Evolutionary conservation across 2,329 filamentous ascomycete genomes (phyloP).

Genomic region (Apiospora arundinis): DNA sequence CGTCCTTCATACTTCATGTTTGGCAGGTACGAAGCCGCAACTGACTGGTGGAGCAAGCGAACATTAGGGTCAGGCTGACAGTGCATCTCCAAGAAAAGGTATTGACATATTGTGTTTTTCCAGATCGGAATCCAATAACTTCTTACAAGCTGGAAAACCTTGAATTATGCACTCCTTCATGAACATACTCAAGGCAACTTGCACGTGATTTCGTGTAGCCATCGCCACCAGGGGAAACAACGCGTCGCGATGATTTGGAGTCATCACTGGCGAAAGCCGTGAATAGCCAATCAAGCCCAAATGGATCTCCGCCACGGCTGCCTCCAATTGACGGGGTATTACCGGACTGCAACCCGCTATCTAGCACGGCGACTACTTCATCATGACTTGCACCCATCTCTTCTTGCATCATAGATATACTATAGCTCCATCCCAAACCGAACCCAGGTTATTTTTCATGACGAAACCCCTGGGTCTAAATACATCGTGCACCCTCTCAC

Average conservation of each 20-base stretch:
- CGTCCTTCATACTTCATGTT: too few relatives aligned
- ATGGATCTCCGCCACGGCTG: not conserved
- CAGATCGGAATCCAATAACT: too few relatives aligned
- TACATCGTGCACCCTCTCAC: not conserved
- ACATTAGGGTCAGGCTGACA: too few relatives aligned
- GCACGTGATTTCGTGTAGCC: not conserved
- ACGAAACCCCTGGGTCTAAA: too few relatives aligned
- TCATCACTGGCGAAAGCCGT: not conserved
- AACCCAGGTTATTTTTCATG: not conserved
- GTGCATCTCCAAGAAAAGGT: too few relatives aligned
- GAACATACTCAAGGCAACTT: not conserved
- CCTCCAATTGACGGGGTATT: conserved; percentile 1
- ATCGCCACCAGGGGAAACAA: not conserved
- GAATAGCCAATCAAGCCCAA: not conserved
- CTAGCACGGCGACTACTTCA: not conserved
- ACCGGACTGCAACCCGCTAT: too few relatives aligned
- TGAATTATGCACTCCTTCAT: too few relatives aligned
- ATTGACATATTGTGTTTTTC: too few relatives aligned
- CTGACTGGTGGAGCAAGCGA: too few relatives aligned
- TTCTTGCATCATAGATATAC: conserved; percentile 6
- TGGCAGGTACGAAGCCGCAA: too few relatives aligned
- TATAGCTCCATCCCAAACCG: not conserved
- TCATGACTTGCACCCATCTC: conserved; percentile 8
- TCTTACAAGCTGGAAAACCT: too few relatives aligned
- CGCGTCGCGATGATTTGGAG: not conserved